Base-by-base conservation (phyloP, 2,329 filamentous ascomycete genomes). In the Calonectria honghensis region DNA sequence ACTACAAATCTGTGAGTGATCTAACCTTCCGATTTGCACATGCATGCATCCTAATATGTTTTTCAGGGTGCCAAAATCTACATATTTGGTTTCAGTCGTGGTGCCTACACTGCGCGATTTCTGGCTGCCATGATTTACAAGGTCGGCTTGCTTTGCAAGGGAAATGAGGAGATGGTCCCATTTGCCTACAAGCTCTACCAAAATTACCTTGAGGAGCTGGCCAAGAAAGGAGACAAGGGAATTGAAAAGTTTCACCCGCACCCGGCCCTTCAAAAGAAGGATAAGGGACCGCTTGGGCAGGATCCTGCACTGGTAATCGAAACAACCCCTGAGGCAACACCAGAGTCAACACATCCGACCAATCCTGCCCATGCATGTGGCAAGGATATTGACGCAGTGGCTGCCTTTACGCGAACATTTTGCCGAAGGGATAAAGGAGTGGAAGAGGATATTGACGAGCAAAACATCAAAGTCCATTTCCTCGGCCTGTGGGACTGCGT, bases 21-120 rank as follows among this genome's bases (percentile, higher is more conserved):
- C n/a, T 4, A n/a, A 18, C 24, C 14, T 9, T 14, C 16, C 54
- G 2, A 24, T 48, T 16, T n/a, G 6, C 5, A 35, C 24, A 27
- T 9, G 16, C 24, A 18, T 14, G 0, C 4, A 18, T 24, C 2
- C 65, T 68, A 10, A 68, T 31, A 9, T 1, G 45, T 52, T 16
- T 31, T 48, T 18, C 16, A 87, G 77, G 87, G 85, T 0, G 87
- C 88, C 75, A 85, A 86, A 59, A 88, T 90, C 35, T 90, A 89
- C 77, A 86, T 90, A 77, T 89, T 90, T 48, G 88, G 88, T 5
- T 90, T 90, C 76, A 87, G 85, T 14, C 86, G 88, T 20, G 88
- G 88, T 14, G 88, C 88, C n/a, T 89, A 87, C 76, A 89, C 87
- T 1, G 88, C 88, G 10, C 85, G 85, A 37, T 89, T 89, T 75